Conservation (phyloP, 2,329 filamentous ascomycete species). For the Ophiostoma ulmi region DNA sequence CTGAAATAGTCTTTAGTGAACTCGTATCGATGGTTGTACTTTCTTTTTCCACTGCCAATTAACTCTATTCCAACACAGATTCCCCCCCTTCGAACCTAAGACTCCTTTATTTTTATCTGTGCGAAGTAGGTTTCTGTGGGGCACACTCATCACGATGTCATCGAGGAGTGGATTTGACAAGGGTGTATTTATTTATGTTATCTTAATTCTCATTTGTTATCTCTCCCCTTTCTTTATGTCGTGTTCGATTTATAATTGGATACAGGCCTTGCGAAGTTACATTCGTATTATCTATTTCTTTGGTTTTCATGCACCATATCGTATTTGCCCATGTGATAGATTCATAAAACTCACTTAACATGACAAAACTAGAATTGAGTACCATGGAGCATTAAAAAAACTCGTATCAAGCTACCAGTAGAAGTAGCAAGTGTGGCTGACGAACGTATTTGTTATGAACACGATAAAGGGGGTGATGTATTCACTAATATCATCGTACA, state of each 20-base stretch:
- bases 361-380: background rate
- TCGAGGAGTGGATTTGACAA: background rate
- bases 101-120: background rate
- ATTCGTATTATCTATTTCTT: conserved; percentile 1
- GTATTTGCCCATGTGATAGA: conserved; percentile 1
- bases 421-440: background rate
- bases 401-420: background rate
- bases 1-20: background rate
- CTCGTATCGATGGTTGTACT: background rate
- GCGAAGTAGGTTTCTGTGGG: conserved; percentile 4
- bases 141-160: background rate
- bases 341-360: background rate
- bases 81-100: background rate
- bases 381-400: background rate
- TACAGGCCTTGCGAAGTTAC: background rate
- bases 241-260: conserved; percentile 1
- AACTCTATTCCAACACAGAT: conserved; percentile 9
- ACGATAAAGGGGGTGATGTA: background rate
- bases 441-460: background rate
- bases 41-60: conserved; percentile 9
- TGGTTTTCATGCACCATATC: background rate
- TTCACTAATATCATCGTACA: background rate
- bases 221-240: background rate
- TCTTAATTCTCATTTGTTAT: background rate
- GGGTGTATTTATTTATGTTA: background rate